These are phyloP conservation scores for Gillenia trifoliata DNA, from an alignment of 306 rosid genomes.

Conservation along the genomic window DNA sequence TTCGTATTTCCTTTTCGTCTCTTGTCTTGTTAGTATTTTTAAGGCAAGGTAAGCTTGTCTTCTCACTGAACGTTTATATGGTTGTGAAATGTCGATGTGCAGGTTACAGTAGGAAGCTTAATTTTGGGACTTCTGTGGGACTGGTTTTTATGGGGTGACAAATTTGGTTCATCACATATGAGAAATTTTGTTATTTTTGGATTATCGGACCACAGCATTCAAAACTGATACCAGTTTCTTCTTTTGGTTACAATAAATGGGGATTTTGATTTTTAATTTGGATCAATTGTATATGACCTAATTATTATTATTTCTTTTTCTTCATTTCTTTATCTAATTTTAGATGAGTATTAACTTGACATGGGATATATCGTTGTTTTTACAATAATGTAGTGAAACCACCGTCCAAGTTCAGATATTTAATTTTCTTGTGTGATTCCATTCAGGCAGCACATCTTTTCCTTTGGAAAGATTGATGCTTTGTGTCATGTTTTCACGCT, in stretches of 20 bases:
- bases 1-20: background rate
- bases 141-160: constrained; percentile 37
- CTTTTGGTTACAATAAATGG: constrained; percentile 28
- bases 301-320: constrained; percentile 20
- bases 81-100: constrained; percentile 19
- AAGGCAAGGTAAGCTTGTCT: background rate
- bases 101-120: constrained; percentile 28
- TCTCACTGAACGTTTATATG: background rate
- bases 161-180: constrained; percentile 39
- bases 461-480: background rate
- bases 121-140: constrained; percentile 27
- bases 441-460: background rate
- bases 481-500: too few species aligned
- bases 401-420: background rate
- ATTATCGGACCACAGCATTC: constrained; percentile 31
- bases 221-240: constrained; percentile 24
- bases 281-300: constrained; percentile 55
- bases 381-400: background rate
- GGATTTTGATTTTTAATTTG: constrained; percentile 48
- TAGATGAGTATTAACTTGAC: constrained; percentile 16
- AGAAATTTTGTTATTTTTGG: constrained; percentile 50
- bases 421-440: background rate
- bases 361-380: background rate
- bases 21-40: background rate
- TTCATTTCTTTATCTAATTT: background rate